Evolutionary conservation across 1,284 basidiomycete genomes (phyloP).

Genomic region (Gymnopus androsaceus): DNA sequence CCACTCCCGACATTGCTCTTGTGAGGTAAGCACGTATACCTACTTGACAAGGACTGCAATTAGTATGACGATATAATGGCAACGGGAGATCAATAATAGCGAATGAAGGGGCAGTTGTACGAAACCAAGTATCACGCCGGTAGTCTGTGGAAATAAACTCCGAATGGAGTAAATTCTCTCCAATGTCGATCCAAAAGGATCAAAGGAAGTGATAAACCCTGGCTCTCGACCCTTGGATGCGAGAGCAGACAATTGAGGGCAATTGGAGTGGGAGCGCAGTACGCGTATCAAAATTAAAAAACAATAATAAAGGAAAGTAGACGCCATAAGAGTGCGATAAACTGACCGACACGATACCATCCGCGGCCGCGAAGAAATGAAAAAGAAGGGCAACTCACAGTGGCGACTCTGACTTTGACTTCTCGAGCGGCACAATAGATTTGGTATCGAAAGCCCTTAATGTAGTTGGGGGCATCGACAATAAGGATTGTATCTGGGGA

Average conservation of each 20-base stretch:
- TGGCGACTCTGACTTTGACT: slow-evolving; percentile 82
- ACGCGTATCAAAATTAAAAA: neutral
- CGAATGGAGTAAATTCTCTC: no score
- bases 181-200: no score
- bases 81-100: neutral
- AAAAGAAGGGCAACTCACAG: slow-evolving; percentile 57
- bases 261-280: neutral
- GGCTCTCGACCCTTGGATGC: neutral
- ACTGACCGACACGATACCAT: no score
- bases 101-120: no score
- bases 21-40: slow-evolving; percentile 78
- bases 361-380: neutral
- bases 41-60: slow-evolving; percentile 35
- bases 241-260: neutral
- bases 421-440: slow-evolving; percentile 96
- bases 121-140: no score
- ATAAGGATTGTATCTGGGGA: slow-evolving; percentile 79
- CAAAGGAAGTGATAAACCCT: no score
- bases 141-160: no score
- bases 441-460: slow-evolving; percentile 97
- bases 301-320: neutral
- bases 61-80: neutral
- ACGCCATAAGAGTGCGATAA: no score
- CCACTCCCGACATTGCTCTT: slow-evolving; percentile 80
- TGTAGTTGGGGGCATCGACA: slow-evolving; percentile 92